These are phyloP conservation scores for Pelargonium citronellum DNA, from an alignment of 441 rosid genomes.

Conservation along the genomic window DNA sequence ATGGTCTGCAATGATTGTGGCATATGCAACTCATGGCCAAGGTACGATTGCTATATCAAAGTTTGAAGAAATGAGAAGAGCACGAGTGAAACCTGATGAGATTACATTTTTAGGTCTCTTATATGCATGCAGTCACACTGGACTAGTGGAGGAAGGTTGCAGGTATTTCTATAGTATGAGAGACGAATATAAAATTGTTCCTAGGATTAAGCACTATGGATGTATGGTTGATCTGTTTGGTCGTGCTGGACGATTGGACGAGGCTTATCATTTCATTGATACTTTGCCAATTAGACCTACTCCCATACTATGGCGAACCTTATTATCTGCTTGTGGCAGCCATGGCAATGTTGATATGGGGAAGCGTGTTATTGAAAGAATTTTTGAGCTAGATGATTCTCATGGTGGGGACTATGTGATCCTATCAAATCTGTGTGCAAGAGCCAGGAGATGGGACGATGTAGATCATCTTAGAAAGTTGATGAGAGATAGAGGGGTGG, in stretches of 20 bases:
- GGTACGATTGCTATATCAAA: conserved; percentile 43
- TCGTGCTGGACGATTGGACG: conserved; percentile 58
- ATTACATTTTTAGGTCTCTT: conserved; percentile 71
- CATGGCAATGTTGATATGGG: conserved; percentile 49
- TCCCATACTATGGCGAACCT: conserved; percentile 70
- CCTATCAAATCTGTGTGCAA: conserved; percentile 63
- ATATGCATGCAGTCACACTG: conserved; percentile 73
- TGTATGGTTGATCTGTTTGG: conserved; percentile 78
- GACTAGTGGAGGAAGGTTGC: conserved; percentile 54
- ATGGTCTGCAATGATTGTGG: conserved; percentile 79
- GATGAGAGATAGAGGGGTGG: conserved; percentile 51
- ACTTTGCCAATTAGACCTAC: conserved; percentile 54
- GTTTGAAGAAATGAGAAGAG: conserved; percentile 52
- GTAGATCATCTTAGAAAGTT: conserved; percentile 49
- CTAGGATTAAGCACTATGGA: conserved; percentile 67
- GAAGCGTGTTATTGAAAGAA: conserved; percentile 42
- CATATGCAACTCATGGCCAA: conserved; percentile 67
- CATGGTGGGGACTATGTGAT: conserved; percentile 80
- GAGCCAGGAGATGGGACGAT: conserved; percentile 60
- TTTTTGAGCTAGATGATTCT: conserved; percentile 56
- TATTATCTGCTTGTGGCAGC: conserved; percentile 62
- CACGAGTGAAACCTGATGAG: conserved; percentile 45
- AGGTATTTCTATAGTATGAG: conserved; percentile 45
- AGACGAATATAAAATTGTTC: conserved; percentile 35
- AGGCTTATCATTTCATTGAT: conserved; percentile 55